Evolutionary conservation across 768 basidiomycete species (phyloP), one percentile per base, ranked within the genome.

Genomic region (Tricholoma sp.): DNA sequence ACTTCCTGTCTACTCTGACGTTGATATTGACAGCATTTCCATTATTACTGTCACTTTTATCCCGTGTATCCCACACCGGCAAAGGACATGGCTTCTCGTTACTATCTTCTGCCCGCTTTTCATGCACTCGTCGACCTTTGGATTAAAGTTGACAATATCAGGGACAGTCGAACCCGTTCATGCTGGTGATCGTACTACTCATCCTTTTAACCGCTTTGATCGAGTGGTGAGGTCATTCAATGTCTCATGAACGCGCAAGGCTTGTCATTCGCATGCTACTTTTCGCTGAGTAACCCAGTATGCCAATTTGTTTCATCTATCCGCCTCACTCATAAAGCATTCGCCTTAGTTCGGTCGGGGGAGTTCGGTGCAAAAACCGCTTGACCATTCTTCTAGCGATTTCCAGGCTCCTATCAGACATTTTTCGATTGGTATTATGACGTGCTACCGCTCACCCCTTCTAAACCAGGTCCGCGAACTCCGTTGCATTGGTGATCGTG

Each of bases 241-340:
- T 24, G 24, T 24, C 24, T 52, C 86, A 89, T 62, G 80, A 84
- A 29, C 77, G 79, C 10, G 76, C 82, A 6, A 70, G 89, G 50
- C 71, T 89, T 53, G 71, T 83, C 32, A 87, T 85, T 67, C 81
- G 87, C 76, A 77, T 24, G 82, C 86, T 1, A 81, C 88, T 1
- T 85, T n/a, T 87, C 69, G 57, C 57, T 52, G 68, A 73, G 76
- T 76, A 60, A 57, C 57, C 52, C 68, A 73, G 76, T 76, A 60
- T 13, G 72, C 64, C 41, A 29, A 54, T 51, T 15, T 41, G 34
- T 10, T 32, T 32, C 45, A 50, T 49, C 47, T 29, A 5, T 37
- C 52, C 20, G 17, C 24, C 33, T 31, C 48, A 55, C 28, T 55
- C 15, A 42, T 50, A 18, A n/a, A 18, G 37, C 48, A 41, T 36